Percentiles rank a stretch among this genome's conserved stretches.
Conservation (phyloP, 164 flowering plant genomes). For the Magnolia sinica region DNA sequence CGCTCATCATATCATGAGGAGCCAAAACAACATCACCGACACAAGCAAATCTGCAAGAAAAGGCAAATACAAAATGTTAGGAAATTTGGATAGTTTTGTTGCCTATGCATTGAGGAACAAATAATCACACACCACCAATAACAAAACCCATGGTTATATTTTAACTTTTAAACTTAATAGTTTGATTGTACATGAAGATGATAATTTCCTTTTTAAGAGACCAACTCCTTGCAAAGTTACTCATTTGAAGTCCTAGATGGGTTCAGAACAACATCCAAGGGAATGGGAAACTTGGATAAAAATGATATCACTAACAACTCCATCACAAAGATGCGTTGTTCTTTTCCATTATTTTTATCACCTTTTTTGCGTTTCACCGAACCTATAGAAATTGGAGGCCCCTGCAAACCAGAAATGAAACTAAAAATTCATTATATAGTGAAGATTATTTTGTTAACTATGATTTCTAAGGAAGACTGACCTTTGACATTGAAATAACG, state of each 20-base stretch:
- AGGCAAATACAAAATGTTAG: background rate
- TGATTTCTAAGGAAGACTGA: constrained; percentile 16
- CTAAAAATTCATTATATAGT: background rate
- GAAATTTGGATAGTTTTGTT: background rate
- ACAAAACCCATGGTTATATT: background rate
- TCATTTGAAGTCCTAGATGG: constrained; percentile 29
- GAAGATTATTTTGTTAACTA: background rate
- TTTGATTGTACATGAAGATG: background rate
- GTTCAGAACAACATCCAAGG: constrained; percentile 33
- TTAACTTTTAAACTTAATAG: background rate
- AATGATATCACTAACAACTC: constrained; percentile 76
- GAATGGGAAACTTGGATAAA: constrained; percentile 67
- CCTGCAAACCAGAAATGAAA: constrained; percentile 32
- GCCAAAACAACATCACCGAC: constrained; percentile 92
- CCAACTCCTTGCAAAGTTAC: constrained; percentile 37
- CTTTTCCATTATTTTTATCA: constrained; percentile 50
- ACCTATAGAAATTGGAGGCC: constrained; percentile 53
- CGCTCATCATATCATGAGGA: constrained; percentile 95
- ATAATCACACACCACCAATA: too few relatives aligned
- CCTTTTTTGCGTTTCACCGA: constrained; percentile 67
- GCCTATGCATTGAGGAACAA: too few relatives aligned
- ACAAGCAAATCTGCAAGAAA: constrained; percentile 73
- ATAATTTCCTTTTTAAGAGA: background rate
- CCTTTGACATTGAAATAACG: constrained; percentile 78
- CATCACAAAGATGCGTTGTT: constrained; percentile 45